These are phyloP conservation scores for Rhynchosporium secalis DNA, from an alignment of 2,329 filamentous ascomycete genomes.

Conservation along the genomic window DNA sequence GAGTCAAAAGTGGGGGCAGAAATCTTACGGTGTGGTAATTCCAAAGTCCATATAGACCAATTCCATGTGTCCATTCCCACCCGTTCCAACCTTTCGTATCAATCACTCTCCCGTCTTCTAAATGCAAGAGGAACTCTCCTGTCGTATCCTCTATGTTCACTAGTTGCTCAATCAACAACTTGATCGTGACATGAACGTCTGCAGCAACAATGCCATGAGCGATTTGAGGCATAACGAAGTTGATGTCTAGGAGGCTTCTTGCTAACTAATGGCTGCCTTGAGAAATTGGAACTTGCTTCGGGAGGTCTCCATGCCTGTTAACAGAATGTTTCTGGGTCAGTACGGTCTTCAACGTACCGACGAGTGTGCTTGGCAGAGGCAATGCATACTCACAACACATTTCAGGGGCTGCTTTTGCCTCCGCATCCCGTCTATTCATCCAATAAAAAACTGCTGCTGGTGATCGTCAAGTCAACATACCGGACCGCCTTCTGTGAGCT, in stretches of 20 bases:
- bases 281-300: no score
- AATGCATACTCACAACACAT: no score
- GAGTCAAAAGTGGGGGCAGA: constrained; percentile 1
- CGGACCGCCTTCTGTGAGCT: no score
- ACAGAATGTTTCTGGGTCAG: no score
- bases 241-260: not conserved
- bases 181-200: constrained; percentile 55
- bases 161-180: constrained; percentile 60
- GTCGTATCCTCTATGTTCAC: constrained; percentile 75
- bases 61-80: constrained; percentile 82
- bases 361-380: no score
- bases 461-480: no score
- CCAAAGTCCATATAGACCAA: constrained; percentile 79
- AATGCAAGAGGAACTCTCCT: constrained; percentile 69
- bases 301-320: no score
- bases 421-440: no score
- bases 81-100: constrained; percentile 74
- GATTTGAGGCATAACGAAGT: constrained; percentile 6
- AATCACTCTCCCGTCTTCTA: constrained; percentile 72
- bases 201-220: constrained; percentile 35
- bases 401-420: no score
- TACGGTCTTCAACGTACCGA: no score
- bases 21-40: constrained; percentile 63
- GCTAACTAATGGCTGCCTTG: no score
- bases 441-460: no score